Evolutionary conservation across 768 basidiomycete species (phyloP).

Genomic region (Glaciozyma martinii): DNA sequence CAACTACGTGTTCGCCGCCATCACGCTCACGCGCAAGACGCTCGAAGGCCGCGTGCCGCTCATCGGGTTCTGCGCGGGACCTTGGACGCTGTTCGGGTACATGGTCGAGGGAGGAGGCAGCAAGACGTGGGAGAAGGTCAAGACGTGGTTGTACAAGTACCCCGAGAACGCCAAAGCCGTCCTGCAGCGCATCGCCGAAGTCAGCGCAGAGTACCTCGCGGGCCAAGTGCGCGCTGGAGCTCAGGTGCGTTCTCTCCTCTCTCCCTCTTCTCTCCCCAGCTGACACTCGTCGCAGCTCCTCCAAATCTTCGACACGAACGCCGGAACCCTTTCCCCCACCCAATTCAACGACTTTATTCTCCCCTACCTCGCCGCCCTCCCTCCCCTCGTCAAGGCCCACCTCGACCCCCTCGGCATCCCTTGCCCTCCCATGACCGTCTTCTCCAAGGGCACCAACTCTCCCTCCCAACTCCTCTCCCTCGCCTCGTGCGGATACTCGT

Average conservation of each 20-base stretch:
- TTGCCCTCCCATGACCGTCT: conserved; percentile 71
- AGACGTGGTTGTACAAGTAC: conserved; percentile 88
- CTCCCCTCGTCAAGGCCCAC: conserved; percentile 54
- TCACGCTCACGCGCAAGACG: conserved; percentile 69
- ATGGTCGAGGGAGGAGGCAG: conserved; percentile 96
- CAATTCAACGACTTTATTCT: conserved; percentile 78
- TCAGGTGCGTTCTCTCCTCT: conserved; percentile 53
- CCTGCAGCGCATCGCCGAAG: conserved; percentile 68
- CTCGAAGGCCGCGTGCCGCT: conserved; percentile 83
- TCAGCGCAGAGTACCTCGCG: conserved; percentile 80
- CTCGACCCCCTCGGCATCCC: conserved; percentile 47
- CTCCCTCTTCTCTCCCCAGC: not conserved
- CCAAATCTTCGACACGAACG: conserved; percentile 97
- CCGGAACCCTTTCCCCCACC: conserved; percentile 78
- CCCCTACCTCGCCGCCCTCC: conserved; percentile 66
- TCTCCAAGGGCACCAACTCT: conserved; percentile 86
- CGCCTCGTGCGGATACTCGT: conserved; percentile 68
- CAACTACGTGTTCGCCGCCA: conserved; percentile 84
- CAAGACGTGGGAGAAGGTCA: conserved; percentile 81
- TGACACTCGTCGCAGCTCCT: conserved; percentile 52
- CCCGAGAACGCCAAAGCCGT: conserved; percentile 74
- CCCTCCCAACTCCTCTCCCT: conserved; percentile 49
- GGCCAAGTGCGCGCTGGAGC: conserved; percentile 92
- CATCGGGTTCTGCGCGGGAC: conserved; percentile 94
- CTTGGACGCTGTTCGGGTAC: conserved; percentile 96